Conservation (phyloP, 176 grass and related monocot species). For the Panicum miliaceum region DNA sequence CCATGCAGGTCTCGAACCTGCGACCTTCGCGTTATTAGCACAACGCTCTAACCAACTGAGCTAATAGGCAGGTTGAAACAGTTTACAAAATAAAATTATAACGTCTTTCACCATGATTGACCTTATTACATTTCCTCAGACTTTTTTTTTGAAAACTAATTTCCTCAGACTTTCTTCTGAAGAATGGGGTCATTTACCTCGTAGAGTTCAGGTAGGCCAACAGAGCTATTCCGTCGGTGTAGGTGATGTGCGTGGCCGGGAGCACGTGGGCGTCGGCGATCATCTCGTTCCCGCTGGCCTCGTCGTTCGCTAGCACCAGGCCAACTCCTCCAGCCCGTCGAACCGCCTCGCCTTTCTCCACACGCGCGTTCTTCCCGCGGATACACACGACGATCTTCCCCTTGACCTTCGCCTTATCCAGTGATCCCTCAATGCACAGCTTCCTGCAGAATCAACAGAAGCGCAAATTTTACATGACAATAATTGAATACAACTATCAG, state of each 20-base stretch:
- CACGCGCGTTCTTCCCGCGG: conserved; percentile 67
- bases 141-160: no score
- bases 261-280: conserved; percentile 91
- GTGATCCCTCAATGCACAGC: conserved; percentile 53
- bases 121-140: no score
- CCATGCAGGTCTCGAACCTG: conserved; percentile 93
- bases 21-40: conserved; percentile 96
- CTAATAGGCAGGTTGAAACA: no score
- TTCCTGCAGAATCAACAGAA: conserved; percentile 39
- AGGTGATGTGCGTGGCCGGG: conserved; percentile 84
- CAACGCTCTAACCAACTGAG: conserved; percentile 88
- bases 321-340: conserved; percentile 59
- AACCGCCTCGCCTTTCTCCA: conserved; percentile 79
- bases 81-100: no score
- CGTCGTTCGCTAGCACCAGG: conserved; percentile 70
- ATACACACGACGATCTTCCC: conserved; percentile 87
- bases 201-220: conserved; percentile 52
- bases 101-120: no score
- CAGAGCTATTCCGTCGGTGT: conserved; percentile 52
- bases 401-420: conserved; percentile 57
- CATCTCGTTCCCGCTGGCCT: conserved; percentile 76
- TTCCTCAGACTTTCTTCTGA: no score
- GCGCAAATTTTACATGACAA: no score
- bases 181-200: no score
- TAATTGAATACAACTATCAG: no score